Base-by-base conservation (phyloP, 2,329 filamentous ascomycete genomes). In the Xylariales sp. region DNA sequence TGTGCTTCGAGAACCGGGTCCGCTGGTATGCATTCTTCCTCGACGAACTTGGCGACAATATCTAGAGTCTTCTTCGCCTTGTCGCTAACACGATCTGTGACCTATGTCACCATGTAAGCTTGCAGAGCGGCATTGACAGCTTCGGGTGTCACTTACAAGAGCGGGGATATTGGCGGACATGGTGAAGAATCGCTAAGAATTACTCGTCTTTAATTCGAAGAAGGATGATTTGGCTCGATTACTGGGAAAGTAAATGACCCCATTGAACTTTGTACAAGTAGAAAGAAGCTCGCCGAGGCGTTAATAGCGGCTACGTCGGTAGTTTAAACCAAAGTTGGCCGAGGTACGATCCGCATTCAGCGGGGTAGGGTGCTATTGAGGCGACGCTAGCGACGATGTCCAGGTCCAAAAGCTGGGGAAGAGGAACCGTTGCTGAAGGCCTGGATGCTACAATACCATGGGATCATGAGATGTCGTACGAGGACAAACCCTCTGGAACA, bases 11-110 rank as follows among this genome's bases (percentile, higher is more conserved):
- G 84, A 50, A 96, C 77, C 43, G 84, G 72, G 59, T 97, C 91
- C 61, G 88, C 86, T 46, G 85, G 86, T 51, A 89, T 84, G 63
- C 86, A 98, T 73, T 95, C 90, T 66, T 95, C 90, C 61, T 97
- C 87, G 54, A 98, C 93, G 57, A 98, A 98, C 65, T 89, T 88
- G 71, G 91, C 88, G 52, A 98, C 87, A 50, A 88, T 61, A 59
- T 96, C 90, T 51, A 96, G 71, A 21, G 85, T 87, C 73, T 86
- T 82, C 69, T 84, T 87, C 39, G 90, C 90, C 57, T 80, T 75
- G 46, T 94, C 88, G 68, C 88, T 94, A 52, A 96, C 87, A 62
- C 74, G 72, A 55, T 73, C 57, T 42, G 62, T 58, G 42, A 69
- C 71, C 73, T 76, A 38, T 15, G 10, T 33, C 42, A 9, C 19